Base-by-base conservation (phyloP, 2,329 filamentous ascomycete species). In the Penicillium sclerotiorum region DNA sequence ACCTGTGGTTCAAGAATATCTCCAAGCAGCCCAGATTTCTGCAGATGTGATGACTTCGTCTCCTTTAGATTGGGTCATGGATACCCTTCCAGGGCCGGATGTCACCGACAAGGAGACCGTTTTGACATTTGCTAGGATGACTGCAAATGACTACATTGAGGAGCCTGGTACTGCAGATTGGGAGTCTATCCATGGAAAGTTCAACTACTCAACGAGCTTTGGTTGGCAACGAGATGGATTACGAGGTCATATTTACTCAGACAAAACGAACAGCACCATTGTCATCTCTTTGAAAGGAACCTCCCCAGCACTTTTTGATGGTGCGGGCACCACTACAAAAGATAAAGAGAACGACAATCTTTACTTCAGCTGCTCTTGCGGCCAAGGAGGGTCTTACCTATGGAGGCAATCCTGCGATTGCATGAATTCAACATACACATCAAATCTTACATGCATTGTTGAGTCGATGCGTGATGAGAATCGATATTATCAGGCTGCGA, bases 291-390 rank as follows among this genome's bases (percentile, higher is more conserved):
- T 99, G 49, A 99, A 99, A 73, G 94, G 93, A 46, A 96, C 92
- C 0, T 89, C 87, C 1, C 84, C 87, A 2, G 93, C 94, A 11
- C 86, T 97, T 3, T 97, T 96, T 66, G 93, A 97, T 69, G 94
- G 94, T n/a, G 89, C 93, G 30, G 93, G 92, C 44, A 97, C 94
- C 1, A 97, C 93, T 0, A 95, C 91, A 21, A 96, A 96, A 60
- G 94, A 99, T 75, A 99, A 99, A 75, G 79, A 92, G 64, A 99
- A 97, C 69, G 94, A 99, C 73, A 99, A 99, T 67, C 79, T 99
- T 8, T 96, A 95, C 73, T 96, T 96, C 75, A 95, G 92, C 66
- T 99, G 94, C 74, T 99, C 94, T 72, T 99, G 94, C 72, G 94
- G 85, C 4, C 91, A 96, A 73, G 92, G 95, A 62, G 91, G 92